These are phyloP conservation scores for Crithidia acanthocephali DNA, from an alignment of 208 protist genomes.

Conservation along the genomic window DNA sequence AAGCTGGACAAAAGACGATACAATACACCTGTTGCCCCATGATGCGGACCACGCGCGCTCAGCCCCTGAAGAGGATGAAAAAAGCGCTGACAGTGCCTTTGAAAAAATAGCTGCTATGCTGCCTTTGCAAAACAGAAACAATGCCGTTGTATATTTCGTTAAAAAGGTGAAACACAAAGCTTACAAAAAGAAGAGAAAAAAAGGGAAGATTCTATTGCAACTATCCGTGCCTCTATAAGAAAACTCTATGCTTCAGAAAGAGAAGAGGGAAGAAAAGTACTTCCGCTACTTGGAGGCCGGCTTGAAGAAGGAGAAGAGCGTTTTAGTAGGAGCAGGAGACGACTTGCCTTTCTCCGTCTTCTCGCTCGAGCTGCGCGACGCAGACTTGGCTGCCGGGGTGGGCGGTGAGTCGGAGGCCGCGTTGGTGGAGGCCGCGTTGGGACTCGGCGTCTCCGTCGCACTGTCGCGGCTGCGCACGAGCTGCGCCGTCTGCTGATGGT, in stretches of 20 bases:
- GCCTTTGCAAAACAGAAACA: too few species aligned
- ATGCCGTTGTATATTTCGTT: too few species aligned
- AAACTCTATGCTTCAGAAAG: too few species aligned
- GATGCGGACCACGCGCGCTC: too few species aligned
- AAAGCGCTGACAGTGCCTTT: too few species aligned
- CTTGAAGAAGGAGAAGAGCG: conserved; percentile 56
- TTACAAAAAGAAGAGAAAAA: conserved; percentile 4
- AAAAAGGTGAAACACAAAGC: too few species aligned
- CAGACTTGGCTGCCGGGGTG: conserved; percentile 11
- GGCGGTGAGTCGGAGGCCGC: neutral
- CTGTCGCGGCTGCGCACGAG: conserved; percentile 21
- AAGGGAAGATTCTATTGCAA: neutral
- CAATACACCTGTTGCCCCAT: too few species aligned
- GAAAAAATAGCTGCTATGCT: too few species aligned
- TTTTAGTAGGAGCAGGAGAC: conserved; percentile 21
- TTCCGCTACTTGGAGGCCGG: neutral
- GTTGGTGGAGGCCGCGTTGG: neutral
- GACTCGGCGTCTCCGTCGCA: neutral
- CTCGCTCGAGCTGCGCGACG: neutral
- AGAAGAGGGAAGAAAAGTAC: conserved; percentile 6
- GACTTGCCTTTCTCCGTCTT: conserved; percentile 20
- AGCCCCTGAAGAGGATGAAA: too few species aligned
- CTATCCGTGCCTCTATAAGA: conserved; percentile 1
- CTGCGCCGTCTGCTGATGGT: conserved; percentile 44
- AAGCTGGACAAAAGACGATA: too few species aligned